Conservation (phyloP, 768 basidiomycete species). For the Boletus sp. region DNA sequence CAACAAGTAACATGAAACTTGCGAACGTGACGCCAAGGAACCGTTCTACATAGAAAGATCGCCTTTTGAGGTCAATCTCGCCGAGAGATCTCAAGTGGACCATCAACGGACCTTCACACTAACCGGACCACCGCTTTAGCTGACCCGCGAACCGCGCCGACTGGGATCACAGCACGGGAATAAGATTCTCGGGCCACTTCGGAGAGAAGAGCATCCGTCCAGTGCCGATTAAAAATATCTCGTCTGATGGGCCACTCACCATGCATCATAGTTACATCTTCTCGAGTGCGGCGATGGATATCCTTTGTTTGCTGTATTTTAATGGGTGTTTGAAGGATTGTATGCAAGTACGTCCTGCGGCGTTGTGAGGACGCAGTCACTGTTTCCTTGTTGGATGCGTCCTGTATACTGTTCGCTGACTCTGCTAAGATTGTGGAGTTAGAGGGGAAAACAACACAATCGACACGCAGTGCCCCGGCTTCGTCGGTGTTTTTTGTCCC, state of each 20-base stretch:
- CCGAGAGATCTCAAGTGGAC: neutral
- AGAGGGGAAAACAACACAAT: neutral
- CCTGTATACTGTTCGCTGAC: neutral
- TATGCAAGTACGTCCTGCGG: neutral
- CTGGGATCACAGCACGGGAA: neutral
- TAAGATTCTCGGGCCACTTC: neutral
- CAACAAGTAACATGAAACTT: slow-evolving; percentile 7
- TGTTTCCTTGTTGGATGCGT: neutral
- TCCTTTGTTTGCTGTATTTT: neutral
- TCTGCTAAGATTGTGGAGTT: neutral
- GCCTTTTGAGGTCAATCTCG: slow-evolving; percentile 5
- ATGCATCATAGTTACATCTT: too few relatives aligned
- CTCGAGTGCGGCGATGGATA: neutral
- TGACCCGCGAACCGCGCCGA: neutral
- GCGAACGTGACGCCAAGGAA: neutral
- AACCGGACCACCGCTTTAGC: too few relatives aligned
- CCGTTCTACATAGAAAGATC: neutral
- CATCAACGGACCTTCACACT: neutral
- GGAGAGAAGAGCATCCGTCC: neutral
- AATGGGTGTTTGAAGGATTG: neutral
- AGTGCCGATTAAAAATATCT: neutral
- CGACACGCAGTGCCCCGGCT: neutral
- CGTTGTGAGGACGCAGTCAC: neutral
- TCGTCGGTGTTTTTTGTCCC: neutral
- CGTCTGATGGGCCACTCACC: neutral